Base-by-base conservation (phyloP, 2,329 filamentous ascomycete genomes). In the Sarocladium kiliense region DNA sequence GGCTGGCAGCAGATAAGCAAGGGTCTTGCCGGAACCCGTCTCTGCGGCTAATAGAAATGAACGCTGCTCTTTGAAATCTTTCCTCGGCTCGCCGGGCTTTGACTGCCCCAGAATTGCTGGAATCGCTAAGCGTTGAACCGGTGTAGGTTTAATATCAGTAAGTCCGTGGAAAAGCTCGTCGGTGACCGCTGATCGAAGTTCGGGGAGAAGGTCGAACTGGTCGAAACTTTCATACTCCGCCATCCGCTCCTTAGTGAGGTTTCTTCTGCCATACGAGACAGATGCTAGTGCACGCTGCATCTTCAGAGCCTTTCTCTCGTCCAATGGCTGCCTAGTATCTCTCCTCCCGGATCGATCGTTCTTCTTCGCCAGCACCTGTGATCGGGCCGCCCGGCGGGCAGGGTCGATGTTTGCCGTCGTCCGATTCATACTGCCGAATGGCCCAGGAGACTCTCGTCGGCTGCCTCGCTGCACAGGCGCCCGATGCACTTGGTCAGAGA, bases 21-120 rank as follows among this genome's bases (percentile, higher is more conserved):
- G 76, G 1, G 94, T 99, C 76, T 99, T 99, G 58, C 94, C 94
- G 0, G 94, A 97, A 12, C 94, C 94, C 0, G 94, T 99, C 76
- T 99, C 94, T 11, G 94, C 94, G 3, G 94, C 94, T 51, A 99
- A 78, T 12, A 99, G 78, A 66, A 90, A 97, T 1, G 71, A 71
- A 39, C 63, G 58, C 53, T 60, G 58, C 72, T 76, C 80, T 57
- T 73, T 71, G 61, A 65, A 78, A 55, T 63, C 55, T 2, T 53
- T 58, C 54, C 66, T 68, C 50, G 47, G 39, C n/a, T 30, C 25
- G 2, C 27, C 39, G 3, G n/a, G 57, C 50, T 44, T 63, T 59
- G 18, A 18, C 63, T 84, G 76, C 14, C 85, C 82, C 47, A 96
- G 74, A 9, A 99, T 75, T 0, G 84, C 84, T 0, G 94, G 93